Base-by-base conservation (phyloP, 176 grass and related monocot species). In the Olyra latifolia region DNA sequence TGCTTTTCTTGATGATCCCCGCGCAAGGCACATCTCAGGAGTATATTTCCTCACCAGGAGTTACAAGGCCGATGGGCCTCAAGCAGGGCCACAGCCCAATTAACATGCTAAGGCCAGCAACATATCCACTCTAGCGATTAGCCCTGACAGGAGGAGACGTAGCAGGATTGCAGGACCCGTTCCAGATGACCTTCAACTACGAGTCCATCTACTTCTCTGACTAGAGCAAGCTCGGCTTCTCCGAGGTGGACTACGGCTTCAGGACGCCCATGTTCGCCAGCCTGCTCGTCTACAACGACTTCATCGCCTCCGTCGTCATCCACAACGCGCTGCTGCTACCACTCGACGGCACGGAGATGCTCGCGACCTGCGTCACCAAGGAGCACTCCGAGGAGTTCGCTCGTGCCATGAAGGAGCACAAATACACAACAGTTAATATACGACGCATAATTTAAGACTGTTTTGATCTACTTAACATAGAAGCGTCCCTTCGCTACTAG, bases 141-240 rank as follows among this genome's bases (percentile, higher is more conserved):
- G n/a, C n/a, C n/a, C n/a, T n/a, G n/a, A n/a, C n/a, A 86, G 58
- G 89, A 88, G 48, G 89, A 95, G 84, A 77, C 77, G 0, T 63
- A 77, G 47, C 64, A 78, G 62, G 90, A 91, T n/a, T n/a, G n/a
- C n/a, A n/a, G n/a, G n/a, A n/a, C 74, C 93, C 90, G 3, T 92
- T 92, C 77, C 77, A 88, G 62, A 95, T 91, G 93, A 89, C 90
- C 10, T 92, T 94, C 52, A 88, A 95, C 75, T 95, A 95, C 67
- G 93, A 90, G 84, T 87, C 89, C 23, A 76, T 92, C 70, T 92
- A 89, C 28, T 84, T 95, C 24, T 92, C 93, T 4, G 93, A 95
- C 74, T 95, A 90, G 93, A 91, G 90, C 80, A 95, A 95, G 87
- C 77, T 95, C 38, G 93, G 93, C 1, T 92, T 95, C 82, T 86